Conservation (phyloP, 2,329 filamentous ascomycete species). For the Botrytis aclada region DNA sequence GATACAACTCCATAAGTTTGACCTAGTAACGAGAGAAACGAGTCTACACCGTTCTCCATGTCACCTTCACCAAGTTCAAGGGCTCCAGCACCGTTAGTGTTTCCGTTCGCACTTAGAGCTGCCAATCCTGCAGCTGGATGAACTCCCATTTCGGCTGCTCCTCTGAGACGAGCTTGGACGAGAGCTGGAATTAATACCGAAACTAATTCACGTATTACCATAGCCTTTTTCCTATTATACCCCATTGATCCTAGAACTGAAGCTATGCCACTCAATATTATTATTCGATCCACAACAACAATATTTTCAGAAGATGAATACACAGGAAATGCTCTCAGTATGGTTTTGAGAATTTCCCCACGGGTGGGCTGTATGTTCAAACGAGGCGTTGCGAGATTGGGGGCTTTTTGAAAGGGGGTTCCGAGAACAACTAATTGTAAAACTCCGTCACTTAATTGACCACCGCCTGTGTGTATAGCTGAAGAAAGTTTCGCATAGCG, state of each 20-base stretch:
- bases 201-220: constrained; percentile 83
- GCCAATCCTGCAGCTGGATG: constrained; percentile 88
- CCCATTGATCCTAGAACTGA: constrained; percentile 79
- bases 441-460: constrained; percentile 57
- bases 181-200: constrained; percentile 78
- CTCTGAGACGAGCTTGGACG: constrained; percentile 85
- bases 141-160: constrained; percentile 93
- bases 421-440: constrained; percentile 66
- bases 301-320: constrained; percentile 61
- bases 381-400: constrained; percentile 47
- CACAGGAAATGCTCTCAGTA: constrained; percentile 70
- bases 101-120: constrained; percentile 55
- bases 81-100: constrained; percentile 50
- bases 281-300: constrained; percentile 70
- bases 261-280: constrained; percentile 80
- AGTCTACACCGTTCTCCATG: constrained; percentile 63
- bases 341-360: constrained; percentile 59
- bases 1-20: constrained; percentile 61
- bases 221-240: constrained; percentile 83
- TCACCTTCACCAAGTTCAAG: constrained; percentile 63
- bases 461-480: constrained; percentile 62
- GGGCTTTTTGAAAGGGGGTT: constrained; percentile 50
- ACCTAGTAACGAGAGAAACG: constrained; percentile 59
- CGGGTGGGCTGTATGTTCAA: constrained; percentile 56
- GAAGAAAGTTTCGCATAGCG: constrained; percentile 69